These are phyloP conservation scores for Sarcomyxa edulis DNA, from an alignment of 768 basidiomycete species.

Conservation along the genomic window DNA sequence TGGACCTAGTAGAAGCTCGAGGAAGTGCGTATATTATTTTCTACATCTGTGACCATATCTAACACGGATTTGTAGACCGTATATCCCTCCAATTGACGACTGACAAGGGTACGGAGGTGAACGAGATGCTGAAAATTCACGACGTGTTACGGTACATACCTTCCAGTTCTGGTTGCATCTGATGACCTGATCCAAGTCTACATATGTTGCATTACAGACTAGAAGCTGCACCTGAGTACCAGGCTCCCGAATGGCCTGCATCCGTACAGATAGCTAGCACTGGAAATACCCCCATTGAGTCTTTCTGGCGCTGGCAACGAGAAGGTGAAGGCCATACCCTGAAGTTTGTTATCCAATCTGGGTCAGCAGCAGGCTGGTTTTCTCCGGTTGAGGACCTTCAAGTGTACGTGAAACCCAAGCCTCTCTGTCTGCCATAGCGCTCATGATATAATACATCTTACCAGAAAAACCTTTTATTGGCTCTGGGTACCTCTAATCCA, in stretches of 20 bases:
- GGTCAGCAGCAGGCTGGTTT: neutral
- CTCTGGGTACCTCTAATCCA: conserved; percentile 20
- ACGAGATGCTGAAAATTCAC: conserved; percentile 2
- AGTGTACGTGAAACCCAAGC: neutral
- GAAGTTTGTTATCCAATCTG: neutral
- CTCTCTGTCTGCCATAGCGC: neutral
- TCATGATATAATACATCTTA: too few species aligned
- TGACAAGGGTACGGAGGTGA: conserved; percentile 8
- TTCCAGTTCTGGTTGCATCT: too few species aligned
- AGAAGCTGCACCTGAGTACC: conserved; percentile 13
- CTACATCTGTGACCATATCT: conserved; percentile 1
- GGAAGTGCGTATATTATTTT: conserved; percentile 13
- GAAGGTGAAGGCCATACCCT: conserved; percentile 10
- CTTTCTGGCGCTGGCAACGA: conserved; percentile 16
- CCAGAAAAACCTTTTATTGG: conserved; percentile 19
- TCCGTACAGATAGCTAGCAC: conserved; percentile 14
- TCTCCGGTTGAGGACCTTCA: neutral
- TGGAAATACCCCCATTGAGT: conserved; percentile 19
- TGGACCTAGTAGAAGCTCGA: conserved; percentile 13
- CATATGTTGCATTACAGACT: neutral
- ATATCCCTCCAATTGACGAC: conserved; percentile 13
- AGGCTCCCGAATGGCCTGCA: conserved; percentile 9
- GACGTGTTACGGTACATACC: conserved; percentile 1
- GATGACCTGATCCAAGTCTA: too few species aligned
- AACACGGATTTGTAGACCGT: neutral